Base-by-base conservation (phyloP, 176 grass and related monocot species). In the Eragrostis nindensis region DNA sequence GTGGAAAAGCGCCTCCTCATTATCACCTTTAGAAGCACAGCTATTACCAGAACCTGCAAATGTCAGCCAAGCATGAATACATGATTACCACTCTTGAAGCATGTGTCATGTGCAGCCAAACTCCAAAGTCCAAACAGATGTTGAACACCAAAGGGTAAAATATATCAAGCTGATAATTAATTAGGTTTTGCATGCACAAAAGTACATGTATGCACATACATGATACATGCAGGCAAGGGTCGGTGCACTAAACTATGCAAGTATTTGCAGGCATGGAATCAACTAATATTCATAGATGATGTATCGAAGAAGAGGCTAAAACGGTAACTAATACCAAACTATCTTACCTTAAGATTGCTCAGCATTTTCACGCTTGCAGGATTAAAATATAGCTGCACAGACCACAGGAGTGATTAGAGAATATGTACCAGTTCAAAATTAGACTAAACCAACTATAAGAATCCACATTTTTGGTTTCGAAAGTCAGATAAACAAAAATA, bases 341-440 rank as follows among this genome's bases (percentile, higher is more conserved):
- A 76, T 2, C 52, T 44, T 91, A 94, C 92, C 92, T 98, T 98
- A 27, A 98, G 86, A 80, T 98, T 98, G 81, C 95, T 77, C 81
- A 98, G 82, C 95, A 98, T 98, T 90, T 98, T 98, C 77, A 98
- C 95, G 6, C 92, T 98, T 26, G 95, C 92, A 16, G 95, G 95
- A 86, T 98, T 98, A 87, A 98, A 98, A 73, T 98, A 94, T 64
- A 98, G 88, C 95, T 98, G 90, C 87, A 94, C 6, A 87, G 80
- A 57, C 62, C 71, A 74, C 47, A 80, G 11, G 62, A 83, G 18
- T 62, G 71, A 68, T 91, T 68, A 97, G 73, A 76, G 66, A 62
- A 79, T 40, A 75, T 85, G 43, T 22, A 86, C 25, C 19, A 78
- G 41, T 66, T 66, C 68, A n/a, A n/a, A n/a, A n/a, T n/a, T 83